These are phyloP conservation scores for Pezicula neosporulosa DNA, from an alignment of 2,329 filamentous ascomycete genomes.

Conservation along the genomic window DNA sequence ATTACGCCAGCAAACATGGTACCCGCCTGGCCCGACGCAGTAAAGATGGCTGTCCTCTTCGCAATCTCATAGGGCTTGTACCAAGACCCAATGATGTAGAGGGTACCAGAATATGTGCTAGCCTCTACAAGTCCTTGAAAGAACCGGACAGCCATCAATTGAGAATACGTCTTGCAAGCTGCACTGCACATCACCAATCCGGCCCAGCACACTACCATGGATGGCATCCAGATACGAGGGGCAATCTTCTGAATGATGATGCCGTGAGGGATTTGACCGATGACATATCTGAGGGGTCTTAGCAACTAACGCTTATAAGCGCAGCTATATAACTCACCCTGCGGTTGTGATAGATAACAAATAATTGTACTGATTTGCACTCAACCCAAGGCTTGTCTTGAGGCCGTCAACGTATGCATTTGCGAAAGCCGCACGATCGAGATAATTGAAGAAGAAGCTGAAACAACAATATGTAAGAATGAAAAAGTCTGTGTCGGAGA, in stretches of 20 bases:
- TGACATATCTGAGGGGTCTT: slow-evolving; percentile 28
- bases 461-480: slow-evolving; percentile 31
- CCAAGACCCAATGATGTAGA: slow-evolving; percentile 55
- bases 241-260: slow-evolving; percentile 39
- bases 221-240: slow-evolving; percentile 51
- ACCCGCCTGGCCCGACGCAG: slow-evolving; percentile 50
- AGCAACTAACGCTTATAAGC: too few relatives aligned
- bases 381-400: slow-evolving; percentile 34
- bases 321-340: neutral
- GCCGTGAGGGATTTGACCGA: slow-evolving; percentile 57
- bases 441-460: slow-evolving; percentile 24
- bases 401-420: slow-evolving; percentile 50
- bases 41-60: slow-evolving; percentile 56
- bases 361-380: neutral
- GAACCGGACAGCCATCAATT: slow-evolving; percentile 55
- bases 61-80: slow-evolving; percentile 54
- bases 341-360: neutral
- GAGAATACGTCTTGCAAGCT: slow-evolving; percentile 53
- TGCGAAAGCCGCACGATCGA: slow-evolving; percentile 40
- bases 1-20: slow-evolving; percentile 58
- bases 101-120: slow-evolving; percentile 49
- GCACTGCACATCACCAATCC: slow-evolving; percentile 57
- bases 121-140: slow-evolving; percentile 50
- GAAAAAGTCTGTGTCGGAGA: neutral
- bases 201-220: slow-evolving; percentile 60